Evolutionary conservation across 2,329 filamentous ascomycete genomes (phyloP), one percentile per base, ranked within the genome.

Genomic region (Huntiella moniliformis): DNA sequence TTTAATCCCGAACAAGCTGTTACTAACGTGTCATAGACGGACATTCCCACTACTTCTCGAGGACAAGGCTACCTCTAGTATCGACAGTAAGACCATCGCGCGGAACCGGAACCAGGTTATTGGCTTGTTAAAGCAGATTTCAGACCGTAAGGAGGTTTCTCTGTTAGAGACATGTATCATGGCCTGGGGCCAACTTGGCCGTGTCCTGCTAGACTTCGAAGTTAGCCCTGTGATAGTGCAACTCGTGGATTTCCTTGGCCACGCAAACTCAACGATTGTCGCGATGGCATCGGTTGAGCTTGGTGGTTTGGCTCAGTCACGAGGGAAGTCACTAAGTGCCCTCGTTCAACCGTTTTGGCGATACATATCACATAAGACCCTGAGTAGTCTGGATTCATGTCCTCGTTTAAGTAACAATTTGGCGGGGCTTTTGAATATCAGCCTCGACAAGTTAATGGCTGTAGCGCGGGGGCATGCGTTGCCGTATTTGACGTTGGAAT

Each of bases 321-420:
- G 77, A 36, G 67, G 68, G 3, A 67, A 74, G 34, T 79, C 74
- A 1, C 71, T 79, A 2, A 68, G 71, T 22, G 74, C 77, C 12
- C 65, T 98, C 0, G 79, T 96, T 47, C 76, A 79, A 46, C 86
- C 88, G 1, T 96, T 86, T 59, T 96, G 88, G 87, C 75, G 77
- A 52, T 88, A 74, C 28, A 67, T 98, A 38, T 87, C 85, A 0
- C 80, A 88, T 49, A 73, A 79, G 42, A 78, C 84, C 2, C 79
- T 91, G 22, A 88, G 86, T 57, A 84, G 94, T 54, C 70, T 96
- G 50, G 70, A 79, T 16, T 70, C 73, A 41, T 74, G 80, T 40
- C 88, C 91, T n/a, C 83, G 91, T 54, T 81, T 87, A 56, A 79
- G 78, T 40, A 77, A 82, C 46, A 71, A 81, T 38, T 69, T 96